Percentiles rank a stretch among this genome's conserved stretches.
phyloP scores from a whole-genome alignment of 2,329 filamentous ascomycete species.

The Knufia petricola region DNA sequence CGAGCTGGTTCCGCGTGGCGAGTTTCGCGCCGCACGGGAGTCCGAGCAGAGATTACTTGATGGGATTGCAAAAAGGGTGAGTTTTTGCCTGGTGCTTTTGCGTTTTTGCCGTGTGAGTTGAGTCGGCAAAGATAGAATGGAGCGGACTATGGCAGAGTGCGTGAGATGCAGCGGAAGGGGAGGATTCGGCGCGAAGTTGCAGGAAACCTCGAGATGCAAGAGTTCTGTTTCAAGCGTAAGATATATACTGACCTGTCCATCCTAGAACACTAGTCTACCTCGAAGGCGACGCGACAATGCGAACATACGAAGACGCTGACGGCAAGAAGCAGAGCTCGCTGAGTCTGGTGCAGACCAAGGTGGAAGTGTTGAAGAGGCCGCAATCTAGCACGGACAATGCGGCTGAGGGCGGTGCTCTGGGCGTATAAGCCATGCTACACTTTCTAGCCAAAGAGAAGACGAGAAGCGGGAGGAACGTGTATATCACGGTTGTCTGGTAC shows the following conservation, averaged over 20 bases:
- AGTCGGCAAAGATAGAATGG: too few species aligned
- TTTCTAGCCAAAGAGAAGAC: too few species aligned
- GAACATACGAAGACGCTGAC: constrained; percentile 57
- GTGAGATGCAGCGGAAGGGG: too few species aligned
- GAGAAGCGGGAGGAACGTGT: background rate
- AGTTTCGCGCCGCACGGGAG: constrained; percentile 58
- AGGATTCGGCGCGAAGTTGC: too few species aligned
- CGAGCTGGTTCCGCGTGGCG: constrained; percentile 76
- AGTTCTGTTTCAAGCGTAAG: too few species aligned
- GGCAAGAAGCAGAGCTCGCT: constrained; percentile 51
- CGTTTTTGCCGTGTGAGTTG: too few species aligned
- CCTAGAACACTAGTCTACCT: constrained; percentile 66
- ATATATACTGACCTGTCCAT: background rate
- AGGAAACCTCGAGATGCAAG: too few species aligned
- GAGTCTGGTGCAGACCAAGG: constrained; percentile 71
- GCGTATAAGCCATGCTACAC: background rate
- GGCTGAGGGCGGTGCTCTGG: background rate
- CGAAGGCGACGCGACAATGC: constrained; percentile 70
- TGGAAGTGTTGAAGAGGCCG: constrained; percentile 23
- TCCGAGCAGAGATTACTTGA: constrained; percentile 60
- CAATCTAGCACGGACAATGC: constrained; percentile 11
- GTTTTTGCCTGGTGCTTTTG: constrained; percentile 31
- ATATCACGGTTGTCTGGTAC: constrained; percentile 1
- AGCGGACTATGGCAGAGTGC: too few species aligned
- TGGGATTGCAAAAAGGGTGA: constrained; percentile 74